These are phyloP conservation scores for Botrytis cinerea DNA, from an alignment of 2,329 filamentous ascomycete species.

Conservation along the genomic window DNA sequence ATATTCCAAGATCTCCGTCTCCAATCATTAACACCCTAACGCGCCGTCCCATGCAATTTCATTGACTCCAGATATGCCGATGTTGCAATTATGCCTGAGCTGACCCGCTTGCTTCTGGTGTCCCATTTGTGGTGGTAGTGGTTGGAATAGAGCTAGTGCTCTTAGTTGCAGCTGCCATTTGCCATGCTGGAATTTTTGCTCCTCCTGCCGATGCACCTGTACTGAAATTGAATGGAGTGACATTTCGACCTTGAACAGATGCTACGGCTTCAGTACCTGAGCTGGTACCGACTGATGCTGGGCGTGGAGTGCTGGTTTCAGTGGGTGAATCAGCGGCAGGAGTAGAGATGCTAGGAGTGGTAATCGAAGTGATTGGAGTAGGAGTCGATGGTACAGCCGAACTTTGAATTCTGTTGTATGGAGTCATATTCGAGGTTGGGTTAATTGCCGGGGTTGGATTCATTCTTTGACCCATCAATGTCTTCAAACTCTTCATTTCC, in stretches of 20 bases:
- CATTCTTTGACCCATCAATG: slow-evolving; percentile 70
- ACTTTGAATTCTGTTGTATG: slow-evolving; percentile 37
- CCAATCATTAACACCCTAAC: slow-evolving; percentile 16
- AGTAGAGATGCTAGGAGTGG: slow-evolving; percentile 24
- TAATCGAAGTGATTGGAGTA: slow-evolving; percentile 23
- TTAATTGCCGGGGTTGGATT: slow-evolving; percentile 43
- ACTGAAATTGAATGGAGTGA: slow-evolving; percentile 54
- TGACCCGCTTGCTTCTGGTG: slow-evolving; percentile 32
- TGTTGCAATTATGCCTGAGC: slow-evolving; percentile 22
- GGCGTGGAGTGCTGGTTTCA: slow-evolving; percentile 35
- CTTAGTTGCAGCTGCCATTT: slow-evolving; percentile 69
- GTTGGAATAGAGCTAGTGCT: slow-evolving; percentile 32
- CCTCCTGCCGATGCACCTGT: slow-evolving; percentile 53
- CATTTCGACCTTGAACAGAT: slow-evolving; percentile 43
- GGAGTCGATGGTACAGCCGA: slow-evolving; percentile 17
- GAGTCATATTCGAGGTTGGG: slow-evolving; percentile 36
- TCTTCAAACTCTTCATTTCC: slow-evolving; percentile 91
- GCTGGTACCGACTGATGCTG: slow-evolving; percentile 42
- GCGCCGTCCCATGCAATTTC: slow-evolving; percentile 24
- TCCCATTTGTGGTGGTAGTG: slow-evolving; percentile 29
- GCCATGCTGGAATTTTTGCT: slow-evolving; percentile 78
- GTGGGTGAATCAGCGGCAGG: slow-evolving; percentile 30
- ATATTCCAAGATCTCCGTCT: neutral
- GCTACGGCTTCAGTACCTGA: slow-evolving; percentile 39
- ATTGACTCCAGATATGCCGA: neutral